Base-by-base conservation (phyloP, 495 filamentous ascomycete species). In the Patellaria atrata region DNA sequence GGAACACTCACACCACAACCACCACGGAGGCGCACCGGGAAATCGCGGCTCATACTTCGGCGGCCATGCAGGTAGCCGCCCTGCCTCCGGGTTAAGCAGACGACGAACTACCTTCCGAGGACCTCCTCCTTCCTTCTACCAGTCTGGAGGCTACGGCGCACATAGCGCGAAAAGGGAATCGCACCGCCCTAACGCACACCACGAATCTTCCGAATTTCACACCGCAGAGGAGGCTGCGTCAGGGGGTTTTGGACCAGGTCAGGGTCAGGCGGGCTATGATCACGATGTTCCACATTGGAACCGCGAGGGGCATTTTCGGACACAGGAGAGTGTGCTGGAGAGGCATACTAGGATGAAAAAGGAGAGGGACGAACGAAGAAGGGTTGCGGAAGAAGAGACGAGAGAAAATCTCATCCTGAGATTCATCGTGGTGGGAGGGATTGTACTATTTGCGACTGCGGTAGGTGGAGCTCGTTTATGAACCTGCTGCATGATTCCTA, bases 111-210 rank as follows among this genome's bases (percentile, higher is more conserved):
- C 75, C 2, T 92, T 86, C 57, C 68, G 65, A 1, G 89, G 89
- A 0, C 86, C 89, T 6, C 87, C 89, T 37, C 87, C 89, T 0
- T 79, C 71, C 41, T 97, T 94, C 56, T 93, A 78, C 53, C 64
- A 71, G 12, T 73, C 67, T 34, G 86, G 83, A 1, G 85, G 82
- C 3, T 83, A 75, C 70, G 73, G 69, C 14, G 40, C 56, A 21
- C 63, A 73, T 26, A 37, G 47, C 10, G 54, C 59, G 28, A 70
- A 74, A 55, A 41, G 73, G 35, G 28, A 33, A 1, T 37, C 33
- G 19, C 11, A 20, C 17, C 13, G 18, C n/a, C 11, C 19, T 14
- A 30, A 33, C 16, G 21, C 30, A 2, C n/a, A 20, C 14, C 2
- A 32, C 16, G 12, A 12, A 10, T 27, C 30, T 6, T 21, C 7